phyloP scores from a whole-genome alignment of 495 filamentous ascomycete species.

The Lasiosphaeria miniovina region DNA sequence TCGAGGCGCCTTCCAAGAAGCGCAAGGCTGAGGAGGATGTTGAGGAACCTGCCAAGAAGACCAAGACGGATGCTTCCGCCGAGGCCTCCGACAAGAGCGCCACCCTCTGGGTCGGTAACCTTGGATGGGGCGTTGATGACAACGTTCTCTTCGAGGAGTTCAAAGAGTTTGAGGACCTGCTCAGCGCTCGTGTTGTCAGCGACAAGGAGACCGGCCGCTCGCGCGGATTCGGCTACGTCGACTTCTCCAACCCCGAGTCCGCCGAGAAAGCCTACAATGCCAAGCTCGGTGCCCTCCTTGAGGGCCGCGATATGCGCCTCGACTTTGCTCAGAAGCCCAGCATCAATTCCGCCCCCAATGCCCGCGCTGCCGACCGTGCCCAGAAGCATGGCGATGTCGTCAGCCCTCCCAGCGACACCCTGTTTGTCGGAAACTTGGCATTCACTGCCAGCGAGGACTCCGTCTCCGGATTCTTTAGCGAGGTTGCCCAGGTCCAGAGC shows the following conservation, averaged over 20 bases:
- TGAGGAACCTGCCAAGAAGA: slow-evolving; percentile 77
- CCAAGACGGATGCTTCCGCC: slow-evolving; percentile 60
- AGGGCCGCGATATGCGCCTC: slow-evolving; percentile 82
- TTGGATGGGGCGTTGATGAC: slow-evolving; percentile 94
- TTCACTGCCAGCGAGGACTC: slow-evolving; percentile 79
- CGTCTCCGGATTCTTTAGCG: slow-evolving; percentile 71
- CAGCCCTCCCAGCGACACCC: slow-evolving; percentile 75
- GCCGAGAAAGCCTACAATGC: slow-evolving; percentile 74
- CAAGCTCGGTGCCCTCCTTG: slow-evolving; percentile 77
- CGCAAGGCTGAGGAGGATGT: slow-evolving; percentile 61
- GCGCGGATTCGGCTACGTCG: slow-evolving; percentile 95
- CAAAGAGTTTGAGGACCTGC: slow-evolving; percentile 74
- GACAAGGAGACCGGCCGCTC: slow-evolving; percentile 81
- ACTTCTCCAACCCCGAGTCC: slow-evolving; percentile 68
- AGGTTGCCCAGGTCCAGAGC: slow-evolving; percentile 65
- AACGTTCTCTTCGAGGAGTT: slow-evolving; percentile 87
- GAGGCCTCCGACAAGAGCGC: slow-evolving; percentile 49
- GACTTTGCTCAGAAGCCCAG: slow-evolving; percentile 79
- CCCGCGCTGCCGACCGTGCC: slow-evolving; percentile 67
- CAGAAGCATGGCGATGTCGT: slow-evolving; percentile 71
- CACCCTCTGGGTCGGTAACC: slow-evolving; percentile 84
- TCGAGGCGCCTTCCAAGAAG: slow-evolving; percentile 46
- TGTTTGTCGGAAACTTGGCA: slow-evolving; percentile 90
- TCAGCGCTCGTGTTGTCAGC: slow-evolving; percentile 73
- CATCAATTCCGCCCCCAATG: slow-evolving; percentile 47